Evolutionary conservation across 371 early-diverging fungal genomes (phyloP).

Genomic region (Parasitella parasitica): DNA sequence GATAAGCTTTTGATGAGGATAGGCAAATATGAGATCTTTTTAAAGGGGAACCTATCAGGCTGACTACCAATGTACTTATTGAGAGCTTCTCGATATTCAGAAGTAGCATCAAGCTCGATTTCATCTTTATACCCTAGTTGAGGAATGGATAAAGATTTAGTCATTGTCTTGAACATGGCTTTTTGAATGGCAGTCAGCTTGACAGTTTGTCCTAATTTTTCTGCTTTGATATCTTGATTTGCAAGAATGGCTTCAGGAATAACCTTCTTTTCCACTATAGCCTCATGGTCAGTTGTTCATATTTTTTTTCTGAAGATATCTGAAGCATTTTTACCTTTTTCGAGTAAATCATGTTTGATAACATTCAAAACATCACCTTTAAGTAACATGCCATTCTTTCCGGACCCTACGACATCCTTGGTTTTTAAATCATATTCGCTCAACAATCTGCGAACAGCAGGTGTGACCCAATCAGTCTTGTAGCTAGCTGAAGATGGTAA

Average conservation of each 20-base stretch:
- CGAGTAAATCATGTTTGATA: slow-evolving; percentile 1
- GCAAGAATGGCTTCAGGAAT: not conserved
- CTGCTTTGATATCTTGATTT: not conserved
- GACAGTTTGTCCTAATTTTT: slow-evolving; percentile 9
- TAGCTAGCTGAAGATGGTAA: not conserved
- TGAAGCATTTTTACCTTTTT: no score
- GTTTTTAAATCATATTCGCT: slow-evolving; percentile 74
- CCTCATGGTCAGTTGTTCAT: no score
- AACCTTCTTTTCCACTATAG: not conserved
- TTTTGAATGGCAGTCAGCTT: slow-evolving; percentile 82
- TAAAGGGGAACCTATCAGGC: slow-evolving; percentile 40
- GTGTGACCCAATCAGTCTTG: slow-evolving; percentile 58
- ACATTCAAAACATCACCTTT: slow-evolving; percentile 17
- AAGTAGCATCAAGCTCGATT: slow-evolving; percentile 66
- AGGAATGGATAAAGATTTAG: slow-evolving; percentile 85
- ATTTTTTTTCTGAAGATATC: no score
- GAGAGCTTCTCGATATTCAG: slow-evolving; percentile 62
- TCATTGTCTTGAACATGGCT: slow-evolving; percentile 95
- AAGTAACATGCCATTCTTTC: slow-evolving; percentile 15
- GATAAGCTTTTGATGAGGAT: slow-evolving; percentile 90
- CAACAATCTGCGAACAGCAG: slow-evolving; percentile 88
- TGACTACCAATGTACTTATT: slow-evolving; percentile 53
- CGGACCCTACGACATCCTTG: slow-evolving; percentile 39
- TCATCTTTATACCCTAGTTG: slow-evolving; percentile 94
- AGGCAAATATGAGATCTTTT: slow-evolving; percentile 89